Evolutionary conservation across 2,329 filamentous ascomycete genomes (phyloP).

Genomic region (Thelonectria discophora): DNA sequence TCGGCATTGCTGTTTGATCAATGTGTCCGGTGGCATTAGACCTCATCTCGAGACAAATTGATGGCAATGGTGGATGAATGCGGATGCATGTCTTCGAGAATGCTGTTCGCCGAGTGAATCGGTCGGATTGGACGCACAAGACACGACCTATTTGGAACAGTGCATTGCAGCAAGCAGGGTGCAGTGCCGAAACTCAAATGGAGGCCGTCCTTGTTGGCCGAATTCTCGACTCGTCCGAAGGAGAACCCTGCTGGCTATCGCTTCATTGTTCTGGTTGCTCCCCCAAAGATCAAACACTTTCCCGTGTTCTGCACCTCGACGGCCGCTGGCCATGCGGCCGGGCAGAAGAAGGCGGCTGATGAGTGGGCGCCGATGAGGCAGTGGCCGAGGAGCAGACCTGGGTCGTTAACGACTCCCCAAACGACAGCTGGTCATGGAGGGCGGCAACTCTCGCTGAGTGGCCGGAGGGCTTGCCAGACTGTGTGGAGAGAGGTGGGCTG

Average conservation of each 20-base stretch:
- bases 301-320: slow-evolving; percentile 5
- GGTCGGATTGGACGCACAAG: not conserved
- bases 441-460: slow-evolving; percentile 37
- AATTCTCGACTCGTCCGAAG: slow-evolving; percentile 4
- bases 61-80: not conserved
- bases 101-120: not conserved
- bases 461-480: slow-evolving; percentile 28
- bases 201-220: slow-evolving; percentile 25
- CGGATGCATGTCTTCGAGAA: not conserved
- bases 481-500: slow-evolving; percentile 14
- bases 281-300: slow-evolving; percentile 9
- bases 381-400: slow-evolving; percentile 33
- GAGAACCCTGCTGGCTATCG: slow-evolving; percentile 32
- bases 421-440: slow-evolving; percentile 32
- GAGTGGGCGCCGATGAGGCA: slow-evolving; percentile 30
- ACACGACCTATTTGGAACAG: slow-evolving; percentile 10
- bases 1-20: slow-evolving; percentile 24
- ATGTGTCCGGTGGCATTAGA: not conserved
- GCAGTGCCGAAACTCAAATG: slow-evolving; percentile 19
- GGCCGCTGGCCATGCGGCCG: slow-evolving; percentile 25
- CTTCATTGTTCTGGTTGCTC: slow-evolving; percentile 22
- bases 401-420: slow-evolving; percentile 4
- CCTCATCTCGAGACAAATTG: not conserved
- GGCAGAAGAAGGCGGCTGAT: slow-evolving; percentile 24
- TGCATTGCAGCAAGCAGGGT: slow-evolving; percentile 14